Conservation (phyloP, 2,329 filamentous ascomycete genomes). For the Pyrenochaeta sp. region DNA sequence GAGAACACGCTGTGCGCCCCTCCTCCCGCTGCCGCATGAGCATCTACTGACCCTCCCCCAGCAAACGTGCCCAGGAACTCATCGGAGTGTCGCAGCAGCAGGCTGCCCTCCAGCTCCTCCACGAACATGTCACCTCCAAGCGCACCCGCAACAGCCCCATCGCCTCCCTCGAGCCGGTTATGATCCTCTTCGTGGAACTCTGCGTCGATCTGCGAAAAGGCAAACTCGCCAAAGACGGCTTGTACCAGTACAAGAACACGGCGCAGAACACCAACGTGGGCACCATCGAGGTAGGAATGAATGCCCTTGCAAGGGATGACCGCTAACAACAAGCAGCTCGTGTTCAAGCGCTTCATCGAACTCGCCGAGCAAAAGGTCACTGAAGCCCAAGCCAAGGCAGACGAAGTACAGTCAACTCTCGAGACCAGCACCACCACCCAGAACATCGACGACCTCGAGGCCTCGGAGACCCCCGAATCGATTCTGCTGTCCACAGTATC, state of each 20-base stretch:
- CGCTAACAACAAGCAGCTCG: conserved; percentile 59
- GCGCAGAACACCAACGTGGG: conserved; percentile 98
- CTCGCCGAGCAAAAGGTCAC: conserved; percentile 95
- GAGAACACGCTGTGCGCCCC: conserved; percentile 83
- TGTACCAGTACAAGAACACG: conserved; percentile 99
- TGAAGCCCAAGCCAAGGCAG: conserved; percentile 92
- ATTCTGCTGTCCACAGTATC: conserved; percentile 98
- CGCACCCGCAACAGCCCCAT: conserved; percentile 97
- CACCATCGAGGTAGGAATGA: conserved; percentile 82
- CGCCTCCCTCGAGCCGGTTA: conserved; percentile 94
- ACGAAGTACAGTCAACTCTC: conserved; percentile 88
- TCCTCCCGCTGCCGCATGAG: conserved; percentile 4
- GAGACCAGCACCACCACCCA: conserved; percentile 76
- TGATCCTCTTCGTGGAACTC: conserved; percentile 96
- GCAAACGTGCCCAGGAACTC: conserved; percentile 89
- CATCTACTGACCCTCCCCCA: conserved; percentile 20
- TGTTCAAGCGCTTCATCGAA: conserved; percentile 98
- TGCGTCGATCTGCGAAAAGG: conserved; percentile 98
- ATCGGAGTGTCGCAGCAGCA: conserved; percentile 95
- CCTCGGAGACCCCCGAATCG: conserved; percentile 95
- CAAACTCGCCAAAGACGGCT: conserved; percentile 96
- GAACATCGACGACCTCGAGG: conserved; percentile 93
- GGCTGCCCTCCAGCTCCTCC: conserved; percentile 90
- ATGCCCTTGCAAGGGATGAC: not conserved
- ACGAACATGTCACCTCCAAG: conserved; percentile 99